Evolutionary conservation across 768 basidiomycete genomes (phyloP), one percentile per base, ranked within the genome.

Genomic region (Phanerochaete carnosa): DNA sequence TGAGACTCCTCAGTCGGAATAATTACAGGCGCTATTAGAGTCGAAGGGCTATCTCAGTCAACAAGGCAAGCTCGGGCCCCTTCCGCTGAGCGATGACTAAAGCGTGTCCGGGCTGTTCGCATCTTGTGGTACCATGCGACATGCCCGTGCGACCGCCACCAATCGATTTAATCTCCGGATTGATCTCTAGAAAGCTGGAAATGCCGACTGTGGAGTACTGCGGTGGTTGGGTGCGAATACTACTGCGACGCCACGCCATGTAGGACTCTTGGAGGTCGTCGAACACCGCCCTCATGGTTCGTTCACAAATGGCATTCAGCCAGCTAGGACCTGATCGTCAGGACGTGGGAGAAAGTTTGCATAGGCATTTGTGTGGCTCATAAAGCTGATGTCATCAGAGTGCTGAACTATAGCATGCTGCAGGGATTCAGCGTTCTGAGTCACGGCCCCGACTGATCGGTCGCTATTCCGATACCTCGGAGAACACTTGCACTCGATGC

Each of bases 21-120:
- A 0, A 78, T 77, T 25, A 76, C 78, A 1, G 78, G 77, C 49
- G 75, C 67, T 22, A 74, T 74, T 32, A 79, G 66, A 56, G 79
- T 76, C 28, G 80, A 16, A 72, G 60, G 55, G 77, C 75, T 1
- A 75, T 76, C 23, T 70, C 66, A 12, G 68, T 70, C 13, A 72
- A 68, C 15, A 75, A 61, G 66, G 75, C 74, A 13, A 80, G 65
- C 62, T 79, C 70, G 9, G 78, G 79, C 46, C n/a, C n/a, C n/a
- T 73, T 78, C 80, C 79, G 80, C 58, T 80, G 76, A 22, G 76
- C 74, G 57, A 80, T 76, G 4, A 72, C 74, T 28, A 80, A 70
- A 7, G 79, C 76, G 62, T 81, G 80, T 0, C 73, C 80, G 8
- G 68, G 68, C 68, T 69, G 57, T 8, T n/a, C 54, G 25, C 7